Conservation (phyloP, 1,139 yeast genomes). For the Debaryomyces singareniensis region DNA sequence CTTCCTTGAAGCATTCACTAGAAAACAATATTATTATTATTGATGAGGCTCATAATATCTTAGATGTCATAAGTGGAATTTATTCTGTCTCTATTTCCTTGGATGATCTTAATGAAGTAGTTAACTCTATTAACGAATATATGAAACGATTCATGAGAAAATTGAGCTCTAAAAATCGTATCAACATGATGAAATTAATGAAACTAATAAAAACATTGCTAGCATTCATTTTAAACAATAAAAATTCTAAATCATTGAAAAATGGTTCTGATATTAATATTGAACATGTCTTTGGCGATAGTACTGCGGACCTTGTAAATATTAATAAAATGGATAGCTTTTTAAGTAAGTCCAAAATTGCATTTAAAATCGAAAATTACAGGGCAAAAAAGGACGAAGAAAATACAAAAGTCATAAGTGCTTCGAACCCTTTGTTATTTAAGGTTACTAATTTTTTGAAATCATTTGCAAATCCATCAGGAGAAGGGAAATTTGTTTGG, state of each 20-base stretch:
- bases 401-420: constrained; percentile 5
- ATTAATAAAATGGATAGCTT: constrained; percentile 62
- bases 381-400: constrained; percentile 29
- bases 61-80: constrained; percentile 70
- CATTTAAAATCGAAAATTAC: constrained; percentile 77
- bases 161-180: constrained; percentile 69
- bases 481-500: constrained; percentile 79
- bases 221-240: constrained; percentile 29
- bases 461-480: constrained; percentile 65
- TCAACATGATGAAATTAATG: constrained; percentile 58
- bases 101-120: constrained; percentile 39
- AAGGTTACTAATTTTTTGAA: constrained; percentile 60
- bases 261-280: constrained; percentile 53
- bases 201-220: constrained; percentile 50
- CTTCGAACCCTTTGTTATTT: constrained; percentile 56
- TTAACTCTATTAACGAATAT: constrained; percentile 48
- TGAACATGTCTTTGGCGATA: constrained; percentile 47
- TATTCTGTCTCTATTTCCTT: constrained; percentile 57
- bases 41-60: constrained; percentile 89
- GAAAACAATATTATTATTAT: constrained; percentile 66
- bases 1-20: constrained; percentile 52
- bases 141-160: constrained; percentile 52
- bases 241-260: constrained; percentile 19
- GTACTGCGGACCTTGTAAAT: constrained; percentile 69
- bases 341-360: constrained; percentile 64